Evolutionary conservation across 352 stramenopile species (phyloP), one percentile per base, ranked within the genome.

Genomic region (Hyaloperonospora arabidopsidis): DNA sequence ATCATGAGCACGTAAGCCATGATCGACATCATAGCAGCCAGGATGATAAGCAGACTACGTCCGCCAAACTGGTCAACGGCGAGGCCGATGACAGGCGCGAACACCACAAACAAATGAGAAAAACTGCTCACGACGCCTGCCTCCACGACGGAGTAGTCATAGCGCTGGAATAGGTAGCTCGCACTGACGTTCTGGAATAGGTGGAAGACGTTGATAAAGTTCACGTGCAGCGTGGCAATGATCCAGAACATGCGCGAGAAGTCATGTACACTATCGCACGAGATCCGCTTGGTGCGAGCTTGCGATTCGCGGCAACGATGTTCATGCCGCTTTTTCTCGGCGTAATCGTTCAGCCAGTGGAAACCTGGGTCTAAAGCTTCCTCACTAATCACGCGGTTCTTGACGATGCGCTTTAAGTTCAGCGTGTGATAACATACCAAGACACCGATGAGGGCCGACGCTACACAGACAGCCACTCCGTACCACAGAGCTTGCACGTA

Each of bases 131-230:
- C 66, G 4, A 92, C 56, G 1, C 87, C 87, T 13, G 85, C 86
- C 60, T 95, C 85, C 43, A 95, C 80, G 22, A 91, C 70, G 13
- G 80, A 93, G 45, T 84, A 93, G 47, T 84, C 67, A 56, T 95
- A 95, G 1, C 76, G 78, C 63, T 95, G 76, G 55, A 77, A 88
- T n/a, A 96, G 51, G 34, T 81, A 95, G 52, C 82, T 89, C 50
- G 79, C 87, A 52, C 76, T 89, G 45, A 95, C 86, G 62, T 96
- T 96, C 59, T 94, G 83, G 67, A 96, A 96, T 23, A 96, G 64
- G 51, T 96, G 87, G 61, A 95, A 96, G 7, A 94, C 82, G 45
- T 92, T 91, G 52, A 95, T 85, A 52, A 95, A 95, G 54, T 89
- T 76, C 0, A 93, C 84, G 69, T 96, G 85, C 8, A 95, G 67